A percentile compares a stretch with the other conserved stretches of the same genome.
Evolutionary conservation across 2,329 filamentous ascomycete species (phyloP).

Genomic region (Cadophora malorum): DNA sequence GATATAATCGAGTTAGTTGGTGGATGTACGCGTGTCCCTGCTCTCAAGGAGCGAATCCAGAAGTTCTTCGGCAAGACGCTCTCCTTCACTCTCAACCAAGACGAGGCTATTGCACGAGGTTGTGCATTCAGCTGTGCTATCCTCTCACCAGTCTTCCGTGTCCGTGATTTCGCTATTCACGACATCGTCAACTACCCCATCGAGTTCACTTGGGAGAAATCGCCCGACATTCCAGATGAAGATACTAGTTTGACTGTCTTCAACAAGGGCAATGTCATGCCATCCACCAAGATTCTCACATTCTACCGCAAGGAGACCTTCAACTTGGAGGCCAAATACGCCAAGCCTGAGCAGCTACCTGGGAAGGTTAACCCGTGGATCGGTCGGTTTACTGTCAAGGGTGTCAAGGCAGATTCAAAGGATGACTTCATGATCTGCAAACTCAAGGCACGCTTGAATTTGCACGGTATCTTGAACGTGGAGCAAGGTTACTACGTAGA

Average conservation of each 20-base stretch:
- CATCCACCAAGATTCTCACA: constrained; percentile 98
- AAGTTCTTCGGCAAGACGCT: constrained; percentile 91
- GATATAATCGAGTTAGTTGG: constrained; percentile 93
- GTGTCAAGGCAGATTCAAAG: constrained; percentile 89
- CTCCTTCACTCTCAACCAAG: constrained; percentile 97
- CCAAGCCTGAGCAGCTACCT: constrained; percentile 83
- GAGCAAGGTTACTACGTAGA: constrained; percentile 98
- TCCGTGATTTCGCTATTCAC: constrained; percentile 96
- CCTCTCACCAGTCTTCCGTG: constrained; percentile 95
- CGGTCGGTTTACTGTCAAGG: constrained; percentile 96
- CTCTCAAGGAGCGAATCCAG: constrained; percentile 89
- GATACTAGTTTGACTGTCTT: constrained; percentile 97
- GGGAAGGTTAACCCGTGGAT: constrained; percentile 95
- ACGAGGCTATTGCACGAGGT: constrained; percentile 94
- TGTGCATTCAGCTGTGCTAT: constrained; percentile 98
- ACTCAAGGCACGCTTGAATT: constrained; percentile 94
- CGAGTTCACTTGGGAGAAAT: constrained; percentile 99
- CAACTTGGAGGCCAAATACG: constrained; percentile 93
- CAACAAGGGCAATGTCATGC: constrained; percentile 95
- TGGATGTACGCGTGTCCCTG: constrained; percentile 90
- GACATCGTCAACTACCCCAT: constrained; percentile 98
- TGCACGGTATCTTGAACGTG: constrained; percentile 94
- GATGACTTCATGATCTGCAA: constrained; percentile 99
- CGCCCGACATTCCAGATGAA: constrained; percentile 96
- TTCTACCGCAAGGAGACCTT: constrained; percentile 99